Percentiles rank a stretch among this genome's conserved stretches.
Conservation (phyloP, 2,329 filamentous ascomycete species). For the Talaromyces sp. region DNA sequence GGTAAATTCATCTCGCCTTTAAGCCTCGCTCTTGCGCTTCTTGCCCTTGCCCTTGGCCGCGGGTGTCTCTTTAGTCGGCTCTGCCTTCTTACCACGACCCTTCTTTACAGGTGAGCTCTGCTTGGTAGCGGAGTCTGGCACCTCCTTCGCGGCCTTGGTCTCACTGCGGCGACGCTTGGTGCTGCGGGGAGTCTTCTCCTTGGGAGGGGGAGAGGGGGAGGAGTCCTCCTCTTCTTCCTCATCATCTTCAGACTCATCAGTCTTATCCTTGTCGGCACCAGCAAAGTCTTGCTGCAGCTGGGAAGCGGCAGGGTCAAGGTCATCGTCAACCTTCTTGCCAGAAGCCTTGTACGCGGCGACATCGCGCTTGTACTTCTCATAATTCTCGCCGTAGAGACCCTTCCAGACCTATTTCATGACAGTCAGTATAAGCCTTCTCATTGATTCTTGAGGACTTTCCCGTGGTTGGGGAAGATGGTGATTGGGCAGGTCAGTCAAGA, state of each 20-base stretch:
- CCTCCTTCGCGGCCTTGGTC: conserved; percentile 37
- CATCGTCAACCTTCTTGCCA: conserved; percentile 46
- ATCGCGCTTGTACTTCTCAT: conserved; percentile 59
- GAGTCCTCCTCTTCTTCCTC: conserved; percentile 31
- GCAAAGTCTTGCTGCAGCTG: conserved; percentile 48
- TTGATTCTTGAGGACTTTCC: background rate
- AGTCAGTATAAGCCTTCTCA: background rate
- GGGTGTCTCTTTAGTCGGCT: conserved; percentile 26
- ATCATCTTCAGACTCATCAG: conserved; percentile 11
- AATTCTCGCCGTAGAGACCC: conserved; percentile 59
- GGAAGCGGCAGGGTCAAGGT: conserved; percentile 44
- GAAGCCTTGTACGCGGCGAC: conserved; percentile 61
- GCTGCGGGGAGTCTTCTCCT: conserved; percentile 46
- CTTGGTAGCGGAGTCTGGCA: conserved; percentile 32
- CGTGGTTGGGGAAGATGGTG: background rate
- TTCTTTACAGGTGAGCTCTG: conserved; percentile 25
- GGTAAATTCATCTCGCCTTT: conserved; percentile 10
- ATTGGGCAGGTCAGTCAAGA: background rate
- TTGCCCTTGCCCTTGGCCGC: conserved; percentile 44
- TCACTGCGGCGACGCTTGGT: conserved; percentile 50
- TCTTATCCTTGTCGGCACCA: conserved; percentile 30
- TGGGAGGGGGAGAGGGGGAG: conserved; percentile 37
- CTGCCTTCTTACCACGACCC: conserved; percentile 15
- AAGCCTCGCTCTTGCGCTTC: conserved; percentile 52
- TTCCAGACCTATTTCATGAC: conserved; percentile 52